These are phyloP conservation scores for Lachnellula arida DNA, from an alignment of 2,329 filamentous ascomycete genomes.

Conservation along the genomic window DNA sequence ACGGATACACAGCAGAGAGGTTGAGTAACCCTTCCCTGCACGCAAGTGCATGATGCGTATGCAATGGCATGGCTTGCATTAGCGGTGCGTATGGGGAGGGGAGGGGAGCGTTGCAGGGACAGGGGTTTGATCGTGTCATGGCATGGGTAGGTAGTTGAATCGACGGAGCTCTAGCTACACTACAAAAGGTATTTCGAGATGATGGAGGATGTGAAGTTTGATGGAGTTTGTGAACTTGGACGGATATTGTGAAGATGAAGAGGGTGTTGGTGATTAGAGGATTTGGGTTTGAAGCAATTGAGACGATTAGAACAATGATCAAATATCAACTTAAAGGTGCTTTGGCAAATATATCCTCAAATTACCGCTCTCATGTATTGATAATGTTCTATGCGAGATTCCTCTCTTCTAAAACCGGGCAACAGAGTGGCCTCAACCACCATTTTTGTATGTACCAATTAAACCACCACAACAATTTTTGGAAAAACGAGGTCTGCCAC, in stretches of 20 bases:
- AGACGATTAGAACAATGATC: background rate
- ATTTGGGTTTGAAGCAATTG: background rate
- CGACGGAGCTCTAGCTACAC: too few relatives aligned
- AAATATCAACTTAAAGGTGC: background rate
- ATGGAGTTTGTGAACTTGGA: too few relatives aligned
- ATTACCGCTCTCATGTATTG: constrained; percentile 6
- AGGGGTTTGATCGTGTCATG: background rate
- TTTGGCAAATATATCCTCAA: background rate
- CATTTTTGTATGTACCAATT: background rate
- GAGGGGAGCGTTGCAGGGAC: background rate
- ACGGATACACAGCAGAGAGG: background rate
- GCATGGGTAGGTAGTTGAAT: background rate
- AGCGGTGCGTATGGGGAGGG: constrained; percentile 3
- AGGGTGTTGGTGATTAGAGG: background rate
- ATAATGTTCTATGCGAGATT: constrained; percentile 5
- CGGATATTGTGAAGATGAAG: too few relatives aligned
- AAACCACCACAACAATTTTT: background rate
- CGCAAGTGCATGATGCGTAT: background rate
- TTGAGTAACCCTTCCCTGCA: constrained; percentile 1
- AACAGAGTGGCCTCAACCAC: constrained; percentile 3
- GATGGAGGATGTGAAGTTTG: too few relatives aligned
- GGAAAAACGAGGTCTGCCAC: background rate
- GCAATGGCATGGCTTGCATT: constrained; percentile 3
- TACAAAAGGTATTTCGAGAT: too few relatives aligned
- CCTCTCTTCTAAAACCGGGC: constrained; percentile 3